Percentiles rank a stretch among this genome's conserved stretches.
phyloP scores from a whole-genome alignment of 2,329 filamentous ascomycete species.

The Diaporthe sp. region DNA sequence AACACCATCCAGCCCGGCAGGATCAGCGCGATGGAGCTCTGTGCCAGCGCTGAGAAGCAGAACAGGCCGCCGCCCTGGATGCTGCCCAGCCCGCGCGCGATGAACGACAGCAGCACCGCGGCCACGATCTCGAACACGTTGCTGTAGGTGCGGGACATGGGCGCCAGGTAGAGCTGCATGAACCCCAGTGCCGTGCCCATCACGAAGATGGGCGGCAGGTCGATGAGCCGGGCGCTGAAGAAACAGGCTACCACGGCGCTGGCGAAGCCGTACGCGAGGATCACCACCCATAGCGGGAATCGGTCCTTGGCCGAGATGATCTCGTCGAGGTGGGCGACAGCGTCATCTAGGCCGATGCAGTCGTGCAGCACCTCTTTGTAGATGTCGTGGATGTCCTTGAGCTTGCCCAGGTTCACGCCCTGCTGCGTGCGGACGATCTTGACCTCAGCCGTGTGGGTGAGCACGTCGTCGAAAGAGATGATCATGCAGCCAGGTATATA shows the following conservation, averaged over 20 bases:
- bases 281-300: slow-evolving; percentile 62
- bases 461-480: slow-evolving; percentile 85
- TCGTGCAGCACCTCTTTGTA: slow-evolving; percentile 88
- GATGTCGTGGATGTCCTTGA: slow-evolving; percentile 81
- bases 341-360: slow-evolving; percentile 79
- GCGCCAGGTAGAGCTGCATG: slow-evolving; percentile 81
- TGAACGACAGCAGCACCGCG: slow-evolving; percentile 75
- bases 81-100: slow-evolving; percentile 76
- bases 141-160: slow-evolving; percentile 74
- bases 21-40: slow-evolving; percentile 81
- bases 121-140: slow-evolving; percentile 64
- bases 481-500: slow-evolving; percentile 96
- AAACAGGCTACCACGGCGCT: slow-evolving; percentile 84
- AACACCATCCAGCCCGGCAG: slow-evolving; percentile 79
- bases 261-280: slow-evolving; percentile 81
- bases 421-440: slow-evolving; percentile 79
- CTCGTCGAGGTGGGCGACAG: slow-evolving; percentile 72
- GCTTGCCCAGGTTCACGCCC: slow-evolving; percentile 80
- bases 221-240: slow-evolving; percentile 82
- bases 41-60: slow-evolving; percentile 79
- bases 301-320: slow-evolving; percentile 63
- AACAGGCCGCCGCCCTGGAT: slow-evolving; percentile 66
- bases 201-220: slow-evolving; percentile 70
- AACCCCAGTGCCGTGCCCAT: slow-evolving; percentile 83
- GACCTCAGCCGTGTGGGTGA: slow-evolving; percentile 84